These are phyloP conservation scores for Arthrobotrys sinensis DNA, from an alignment of 2,329 filamentous ascomycete genomes.

Conservation along the genomic window DNA sequence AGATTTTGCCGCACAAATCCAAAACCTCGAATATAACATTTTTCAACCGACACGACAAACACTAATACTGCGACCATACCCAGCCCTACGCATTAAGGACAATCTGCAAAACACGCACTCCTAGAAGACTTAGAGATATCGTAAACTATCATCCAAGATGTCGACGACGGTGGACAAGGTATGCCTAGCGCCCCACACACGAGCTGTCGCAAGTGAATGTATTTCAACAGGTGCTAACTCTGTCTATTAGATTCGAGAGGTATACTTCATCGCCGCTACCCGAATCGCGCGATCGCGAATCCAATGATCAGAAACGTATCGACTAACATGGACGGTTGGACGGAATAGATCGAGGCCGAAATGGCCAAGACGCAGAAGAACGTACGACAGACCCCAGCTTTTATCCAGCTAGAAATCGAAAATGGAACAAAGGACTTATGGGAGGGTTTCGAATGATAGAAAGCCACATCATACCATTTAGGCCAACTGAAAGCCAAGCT, in stretches of 20 bases:
- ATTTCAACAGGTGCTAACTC: constrained; percentile 76
- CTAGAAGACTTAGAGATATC: constrained; percentile 56
- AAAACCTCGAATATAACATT: constrained; percentile 28
- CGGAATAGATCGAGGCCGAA: constrained; percentile 68
- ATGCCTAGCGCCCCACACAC: constrained; percentile 66
- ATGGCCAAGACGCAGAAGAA: constrained; percentile 99
- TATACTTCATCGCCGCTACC: constrained; percentile 37
- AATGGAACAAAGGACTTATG: constrained; percentile 6
- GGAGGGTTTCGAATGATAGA: constrained; percentile 66
- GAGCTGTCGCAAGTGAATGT: constrained; percentile 97
- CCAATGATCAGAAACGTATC: neutral
- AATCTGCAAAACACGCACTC: neutral
- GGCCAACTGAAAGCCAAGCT: constrained; percentile 98
- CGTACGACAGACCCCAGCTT: constrained; percentile 60
- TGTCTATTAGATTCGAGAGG: constrained; percentile 55
- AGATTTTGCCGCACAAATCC: constrained; percentile 49
- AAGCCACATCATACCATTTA: constrained; percentile 92
- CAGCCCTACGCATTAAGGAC: constrained; percentile 14
- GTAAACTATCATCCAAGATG: constrained; percentile 75
- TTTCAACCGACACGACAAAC: constrained; percentile 25
- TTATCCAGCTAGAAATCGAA: neutral
- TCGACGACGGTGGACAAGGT: constrained; percentile 98
- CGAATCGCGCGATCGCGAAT: constrained; percentile 37
- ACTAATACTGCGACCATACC: constrained; percentile 51
- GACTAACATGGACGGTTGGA: constrained; percentile 16